Evolutionary conservation across 441 rosid genomes (phyloP), one percentile per base, ranked within the genome.

Genomic region (Biscutella auriculata): DNA sequence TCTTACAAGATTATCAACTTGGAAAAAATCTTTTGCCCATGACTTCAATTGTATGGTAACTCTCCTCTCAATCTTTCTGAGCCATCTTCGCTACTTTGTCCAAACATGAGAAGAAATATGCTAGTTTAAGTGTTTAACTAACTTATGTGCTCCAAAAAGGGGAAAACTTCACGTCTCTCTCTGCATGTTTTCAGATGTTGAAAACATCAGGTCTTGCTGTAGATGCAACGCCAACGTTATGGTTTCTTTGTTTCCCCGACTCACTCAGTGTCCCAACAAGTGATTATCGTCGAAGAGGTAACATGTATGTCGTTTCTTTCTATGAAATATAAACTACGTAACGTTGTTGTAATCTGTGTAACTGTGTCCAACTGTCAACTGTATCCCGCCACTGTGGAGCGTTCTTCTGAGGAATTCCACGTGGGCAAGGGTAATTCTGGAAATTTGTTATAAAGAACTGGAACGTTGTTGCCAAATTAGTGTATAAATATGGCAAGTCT

Each of bases 61-160:
- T n/a, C n/a, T n/a, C n/a, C n/a, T n/a, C n/a, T n/a, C n/a, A n/a
- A n/a, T n/a, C 65, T 64, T 41, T 53, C 69, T 30, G 45, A 75
- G 53, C 68, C 68, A 54, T 55, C 71, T 53, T 73, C 70, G 2
- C 56, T 79, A 83, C 80, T 47, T 69, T 86, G 17, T 51, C 77
- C 32, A 87, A 83, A 66, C 80, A 83, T 65, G 97, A 83, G 73
- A 78, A 83, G 71, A 78, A 75, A 61, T 77, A 81, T 45, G 39
- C 37, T 59, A 67, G 62, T 64, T 73, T 78, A 58, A 67, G n/a
- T n/a, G n/a, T n/a, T n/a, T n/a, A n/a, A n/a, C n/a, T n/a, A n/a
- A n/a, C 70, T 70, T 76, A 79, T 44, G 65, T 76, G 54, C 61
- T 74, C 28, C 76, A 64, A 68, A 70, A 75, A 41, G 76, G 66